Evolutionary conservation across 169 alveolate species (phyloP), one percentile per base, ranked within the genome.

Genomic region (Plasmodium adleri): DNA sequence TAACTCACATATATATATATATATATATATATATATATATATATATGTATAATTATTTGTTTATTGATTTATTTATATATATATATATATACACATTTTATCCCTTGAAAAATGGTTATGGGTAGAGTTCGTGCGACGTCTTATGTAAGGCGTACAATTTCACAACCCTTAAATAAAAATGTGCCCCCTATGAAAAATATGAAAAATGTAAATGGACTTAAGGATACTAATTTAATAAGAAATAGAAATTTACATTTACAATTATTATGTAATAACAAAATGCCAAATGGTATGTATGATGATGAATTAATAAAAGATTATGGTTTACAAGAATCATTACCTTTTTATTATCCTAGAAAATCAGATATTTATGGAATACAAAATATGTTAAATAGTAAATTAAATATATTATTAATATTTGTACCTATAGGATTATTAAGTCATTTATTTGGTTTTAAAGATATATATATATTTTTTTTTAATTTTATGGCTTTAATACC

Each of bases 401-500:
- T 92, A 59, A 92, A 92, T 67, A 71, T 88, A 49, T 76, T 94
- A 22, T 71, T 92, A 66, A 62, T 92, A 45, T 92, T 91, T 67
- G 91, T 92, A 8, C 96, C 96, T n/a, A 85, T 94, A 45, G 96
- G 96, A 4, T 74, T 92, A 43, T 62, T 88, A 64, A 92, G 95
- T 76, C 88, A 68, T 72, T 60, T 86, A 15, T 39, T 94, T 58
- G 92, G 83, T 26, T 90, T 94, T 86, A 90, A 91, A 60, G 88
- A 87, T 32, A 72, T 92, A 64, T 92, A 92, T 54, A 92, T 93
- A 6, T 96, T 96, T 72, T 45, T 88, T 72, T 88, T 92, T 67
- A 95, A 95, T 75, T 96, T 96, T 59, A 76, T 95, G 75, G 96
- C 97, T 0, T 78, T 96, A 63, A 90, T 96, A 68, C 97, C 98